Percentiles rank a stretch among this genome's conserved stretches.
Conservation (phyloP, 2,329 filamentous ascomycete genomes). For the Paraphoma sp. region DNA sequence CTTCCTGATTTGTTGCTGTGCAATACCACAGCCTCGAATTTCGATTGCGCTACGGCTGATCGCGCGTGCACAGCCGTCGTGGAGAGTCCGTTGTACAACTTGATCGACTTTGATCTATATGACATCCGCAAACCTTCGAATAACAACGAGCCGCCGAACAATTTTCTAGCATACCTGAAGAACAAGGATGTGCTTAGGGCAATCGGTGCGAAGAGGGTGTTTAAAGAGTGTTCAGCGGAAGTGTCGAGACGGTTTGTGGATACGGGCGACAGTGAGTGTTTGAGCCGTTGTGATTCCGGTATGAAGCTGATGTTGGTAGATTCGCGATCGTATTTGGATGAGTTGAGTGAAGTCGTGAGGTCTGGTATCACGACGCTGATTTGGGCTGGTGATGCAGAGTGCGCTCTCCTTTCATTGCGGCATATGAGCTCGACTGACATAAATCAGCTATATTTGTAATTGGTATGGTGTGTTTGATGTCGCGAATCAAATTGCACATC, state of each 20-base stretch:
- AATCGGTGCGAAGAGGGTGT: slow-evolving; percentile 65
- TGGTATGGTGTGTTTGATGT: background rate
- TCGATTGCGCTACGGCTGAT: slow-evolving; percentile 60
- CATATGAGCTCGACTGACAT: background rate
- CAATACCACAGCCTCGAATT: slow-evolving; percentile 55
- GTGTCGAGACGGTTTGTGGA: slow-evolving; percentile 51
- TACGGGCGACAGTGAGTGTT: slow-evolving; percentile 55
- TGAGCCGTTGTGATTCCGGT: slow-evolving; percentile 33
- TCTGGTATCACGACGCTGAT: background rate
- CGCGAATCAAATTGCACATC: background rate
- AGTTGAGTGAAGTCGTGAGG: background rate
- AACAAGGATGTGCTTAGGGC: slow-evolving; percentile 56
- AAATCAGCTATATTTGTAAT: background rate
- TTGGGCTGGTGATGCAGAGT: background rate
- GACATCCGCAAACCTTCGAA: slow-evolving; percentile 62
- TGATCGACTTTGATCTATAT: slow-evolving; percentile 61
- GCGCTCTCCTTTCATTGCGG: background rate
- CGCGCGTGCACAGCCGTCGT: slow-evolving; percentile 60
- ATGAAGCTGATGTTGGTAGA: background rate
- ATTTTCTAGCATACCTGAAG: slow-evolving; percentile 63
- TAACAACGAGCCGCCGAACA: slow-evolving; percentile 62
- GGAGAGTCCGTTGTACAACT: slow-evolving; percentile 55
- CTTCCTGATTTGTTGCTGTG: slow-evolving; percentile 61
- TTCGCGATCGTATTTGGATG: background rate
- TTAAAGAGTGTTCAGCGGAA: slow-evolving; percentile 54